Evolutionary conservation across 2,329 filamentous ascomycete species (phyloP), one percentile per base, ranked within the genome.

Genomic region (Chaetomium sp.): DNA sequence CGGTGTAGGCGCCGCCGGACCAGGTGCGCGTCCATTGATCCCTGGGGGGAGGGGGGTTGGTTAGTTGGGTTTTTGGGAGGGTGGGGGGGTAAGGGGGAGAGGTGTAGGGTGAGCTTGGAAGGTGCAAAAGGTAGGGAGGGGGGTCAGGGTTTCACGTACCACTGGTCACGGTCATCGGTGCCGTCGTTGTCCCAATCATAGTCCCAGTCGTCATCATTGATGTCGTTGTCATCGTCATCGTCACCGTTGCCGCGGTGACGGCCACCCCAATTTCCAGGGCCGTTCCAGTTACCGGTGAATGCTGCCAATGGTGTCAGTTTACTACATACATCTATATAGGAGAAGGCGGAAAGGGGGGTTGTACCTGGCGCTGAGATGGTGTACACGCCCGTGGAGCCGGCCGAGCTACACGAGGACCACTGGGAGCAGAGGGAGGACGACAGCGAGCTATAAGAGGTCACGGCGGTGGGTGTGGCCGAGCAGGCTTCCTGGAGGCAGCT

Each of bases 381-480:
- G 58, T 75, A 74, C 27, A 79, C 76, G 54, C 76, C 77, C 0
- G 77, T 78, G 67, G 70, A 74, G 53, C 78, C 78, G 62, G 74
- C 76, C 23, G 72, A 67, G 21, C 75, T 76, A 71, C 79, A 81
- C 8, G 76, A 77, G 0, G 74, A 71, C 71, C 76, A 80, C 25
- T 67, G 70, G 50, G 76, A 72, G 75, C 79, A 81, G 23, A 81
- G 74, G 7, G 77, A 79, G 9, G 76, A 75, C 0, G 78, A 79
- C 4, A 80, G 71, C 16, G 78, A 76, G 49, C 70, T 72, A 71
- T 72, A 76, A 12, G 72, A 72, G 19, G 70, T 67, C 54, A 66
- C 67, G 21, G 73, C 73, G 4, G 74, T 73, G 1, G 75, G 70
- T 3, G 74, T 72, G 57, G 72, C 73, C 31, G 70, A 68, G 68